phyloP scores from a whole-genome alignment of 2,329 filamentous ascomycete species.

The Calcarisporium arbuscula region DNA sequence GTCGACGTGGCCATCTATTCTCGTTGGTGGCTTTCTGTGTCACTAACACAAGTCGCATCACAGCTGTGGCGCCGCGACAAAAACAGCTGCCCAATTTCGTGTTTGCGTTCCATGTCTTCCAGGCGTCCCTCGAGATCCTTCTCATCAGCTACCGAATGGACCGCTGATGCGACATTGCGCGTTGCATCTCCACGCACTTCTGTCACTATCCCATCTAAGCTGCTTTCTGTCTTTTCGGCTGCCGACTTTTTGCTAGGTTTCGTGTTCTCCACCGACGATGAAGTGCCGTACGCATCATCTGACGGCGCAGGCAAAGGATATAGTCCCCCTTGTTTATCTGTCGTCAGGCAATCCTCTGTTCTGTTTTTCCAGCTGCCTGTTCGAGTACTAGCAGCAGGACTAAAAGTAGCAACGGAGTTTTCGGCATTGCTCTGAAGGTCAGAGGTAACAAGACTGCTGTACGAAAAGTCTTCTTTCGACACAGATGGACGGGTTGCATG shows the following conservation, averaged over 20 bases:
- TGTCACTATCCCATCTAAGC: too few relatives aligned
- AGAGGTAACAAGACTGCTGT: slow-evolving; percentile 18
- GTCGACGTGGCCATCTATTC: slow-evolving; percentile 60
- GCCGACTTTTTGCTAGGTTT: slow-evolving; percentile 14
- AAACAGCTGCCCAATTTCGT: slow-evolving; percentile 29
- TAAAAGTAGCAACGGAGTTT: slow-evolving; percentile 22
- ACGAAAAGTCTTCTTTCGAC: slow-evolving; percentile 42
- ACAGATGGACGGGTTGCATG: slow-evolving; percentile 47
- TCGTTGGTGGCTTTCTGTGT: slow-evolving; percentile 39
- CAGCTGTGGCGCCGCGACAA: slow-evolving; percentile 60
- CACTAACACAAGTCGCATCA: slow-evolving; percentile 25
- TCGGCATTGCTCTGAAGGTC: slow-evolving; percentile 12
- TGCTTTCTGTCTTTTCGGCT: slow-evolving; percentile 18
- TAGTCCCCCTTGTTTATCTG: slow-evolving; percentile 29
- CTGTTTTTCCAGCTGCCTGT: slow-evolving; percentile 60
- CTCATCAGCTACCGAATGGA: too few relatives aligned
- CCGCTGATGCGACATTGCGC: slow-evolving; percentile 53
- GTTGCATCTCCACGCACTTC: slow-evolving; percentile 36
- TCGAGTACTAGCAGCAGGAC: slow-evolving; percentile 33
- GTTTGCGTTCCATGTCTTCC: slow-evolving; percentile 36
- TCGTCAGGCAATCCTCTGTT: slow-evolving; percentile 50
- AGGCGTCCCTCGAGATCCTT: slow-evolving; percentile 51
- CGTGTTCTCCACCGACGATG: slow-evolving; percentile 19
- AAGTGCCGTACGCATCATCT: slow-evolving; percentile 18
- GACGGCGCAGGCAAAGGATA: slow-evolving; percentile 19